Evolutionary conservation across 2,329 filamentous ascomycete genomes (phyloP).

Genomic region (Aureobasidium lini): DNA sequence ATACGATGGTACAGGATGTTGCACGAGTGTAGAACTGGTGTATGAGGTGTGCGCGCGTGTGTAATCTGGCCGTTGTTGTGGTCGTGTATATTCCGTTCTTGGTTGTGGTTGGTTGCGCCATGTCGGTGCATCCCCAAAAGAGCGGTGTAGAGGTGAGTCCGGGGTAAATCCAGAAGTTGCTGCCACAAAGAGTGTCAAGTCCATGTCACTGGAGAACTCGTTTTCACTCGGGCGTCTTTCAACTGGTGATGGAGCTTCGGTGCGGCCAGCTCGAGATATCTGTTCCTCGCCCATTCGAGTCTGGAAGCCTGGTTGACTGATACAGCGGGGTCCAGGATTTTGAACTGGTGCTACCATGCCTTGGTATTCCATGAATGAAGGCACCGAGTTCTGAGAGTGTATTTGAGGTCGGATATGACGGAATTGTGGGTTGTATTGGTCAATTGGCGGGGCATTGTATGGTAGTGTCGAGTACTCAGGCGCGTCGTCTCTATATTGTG

Average conservation of each 20-base stretch:
- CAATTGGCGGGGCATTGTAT: background rate
- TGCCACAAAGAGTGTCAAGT: conserved; percentile 26
- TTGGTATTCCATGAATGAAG: conserved; percentile 9
- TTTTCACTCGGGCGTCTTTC: background rate
- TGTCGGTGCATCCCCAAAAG: background rate
- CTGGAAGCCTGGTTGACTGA: conserved; percentile 5
- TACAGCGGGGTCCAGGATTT: background rate
- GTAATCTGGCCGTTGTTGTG: conserved; percentile 17
- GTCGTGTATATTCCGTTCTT: conserved; percentile 8
- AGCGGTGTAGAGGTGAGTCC: conserved; percentile 8
- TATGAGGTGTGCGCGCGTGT: conserved; percentile 16
- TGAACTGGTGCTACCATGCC: conserved; percentile 4
- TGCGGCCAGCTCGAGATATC: background rate
- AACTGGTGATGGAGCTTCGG: background rate
- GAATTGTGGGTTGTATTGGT: background rate
- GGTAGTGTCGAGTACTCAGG: background rate
- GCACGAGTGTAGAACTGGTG: conserved; percentile 16
- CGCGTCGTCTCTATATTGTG: background rate
- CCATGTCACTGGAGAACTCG: conserved; percentile 23
- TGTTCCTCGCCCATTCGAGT: background rate
- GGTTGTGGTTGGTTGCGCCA: background rate
- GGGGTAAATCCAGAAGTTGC: conserved; percentile 27
- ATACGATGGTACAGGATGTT: conserved; percentile 13
- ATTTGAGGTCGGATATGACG: background rate
- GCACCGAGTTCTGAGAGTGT: conserved; percentile 1